These are phyloP conservation scores for Phytophthora meadii DNA, from an alignment of 352 stramenopile species.

Conservation along the genomic window DNA sequence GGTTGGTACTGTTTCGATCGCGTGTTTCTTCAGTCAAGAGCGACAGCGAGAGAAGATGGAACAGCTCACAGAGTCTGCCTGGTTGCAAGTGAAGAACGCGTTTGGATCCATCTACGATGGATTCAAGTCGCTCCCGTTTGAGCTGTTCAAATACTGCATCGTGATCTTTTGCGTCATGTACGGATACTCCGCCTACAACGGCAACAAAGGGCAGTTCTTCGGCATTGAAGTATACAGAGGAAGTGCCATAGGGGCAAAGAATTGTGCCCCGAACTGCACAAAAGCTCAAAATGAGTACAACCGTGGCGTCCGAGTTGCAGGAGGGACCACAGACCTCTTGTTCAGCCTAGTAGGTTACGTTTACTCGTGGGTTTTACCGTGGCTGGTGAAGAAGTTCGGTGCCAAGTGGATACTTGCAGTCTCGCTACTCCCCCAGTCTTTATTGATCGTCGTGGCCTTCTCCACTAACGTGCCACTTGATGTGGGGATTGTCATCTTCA, in stretches of 20 bases:
- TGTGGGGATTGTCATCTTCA: slow-evolving; percentile 26
- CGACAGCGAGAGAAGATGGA: slow-evolving; percentile 18
- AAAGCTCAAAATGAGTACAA: slow-evolving; percentile 49
- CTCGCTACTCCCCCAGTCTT: slow-evolving; percentile 22
- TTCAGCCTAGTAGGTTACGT: slow-evolving; percentile 49
- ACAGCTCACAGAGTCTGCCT: slow-evolving; percentile 6
- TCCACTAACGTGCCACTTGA: slow-evolving; percentile 17
- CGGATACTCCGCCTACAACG: slow-evolving; percentile 59
- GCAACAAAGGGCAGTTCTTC: slow-evolving; percentile 47
- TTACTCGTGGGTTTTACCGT: slow-evolving; percentile 52
- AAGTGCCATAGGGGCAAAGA: slow-evolving; percentile 25
- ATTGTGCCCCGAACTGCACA: slow-evolving; percentile 34
- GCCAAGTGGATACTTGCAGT: slow-evolving; percentile 27
- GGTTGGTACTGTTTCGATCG: slow-evolving; percentile 19
- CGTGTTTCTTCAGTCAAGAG: slow-evolving; percentile 30
- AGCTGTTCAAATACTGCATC: slow-evolving; percentile 52
- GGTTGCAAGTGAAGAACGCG: slow-evolving; percentile 23
- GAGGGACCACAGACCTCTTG: slow-evolving; percentile 45
- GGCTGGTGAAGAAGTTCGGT: slow-evolving; percentile 43
- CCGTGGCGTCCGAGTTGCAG: slow-evolving; percentile 33
- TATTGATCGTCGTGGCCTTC: slow-evolving; percentile 25
- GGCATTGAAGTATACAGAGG: slow-evolving; percentile 27
- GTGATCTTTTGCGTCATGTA: slow-evolving; percentile 57
- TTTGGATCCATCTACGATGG: slow-evolving; percentile 43
- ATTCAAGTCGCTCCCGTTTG: slow-evolving; percentile 42